A percentile compares a stretch with the other conserved stretches of the same genome.
Evolutionary conservation across 192 early-diverging fungal genomes (phyloP).

Genomic region (Backusella sp.): DNA sequence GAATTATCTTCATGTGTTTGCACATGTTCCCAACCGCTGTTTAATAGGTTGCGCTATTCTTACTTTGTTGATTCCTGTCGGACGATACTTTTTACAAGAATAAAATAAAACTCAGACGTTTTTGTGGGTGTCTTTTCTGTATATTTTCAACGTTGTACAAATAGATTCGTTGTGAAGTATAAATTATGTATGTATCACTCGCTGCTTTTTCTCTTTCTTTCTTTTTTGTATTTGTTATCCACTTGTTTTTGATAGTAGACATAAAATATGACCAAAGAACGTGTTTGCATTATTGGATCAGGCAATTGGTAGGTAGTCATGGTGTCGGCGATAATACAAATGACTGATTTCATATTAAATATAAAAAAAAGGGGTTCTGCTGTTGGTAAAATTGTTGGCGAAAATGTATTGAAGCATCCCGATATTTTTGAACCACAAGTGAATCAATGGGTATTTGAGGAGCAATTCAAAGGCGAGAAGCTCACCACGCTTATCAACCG

Average conservation of each 20-base stretch:
- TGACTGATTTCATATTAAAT: neutral
- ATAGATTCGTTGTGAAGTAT: neutral
- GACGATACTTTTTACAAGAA: neutral
- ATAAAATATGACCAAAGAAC: conserved; percentile 49
- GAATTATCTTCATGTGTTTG: neutral
- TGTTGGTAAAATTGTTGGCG: conserved; percentile 86
- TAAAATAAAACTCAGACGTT: neutral
- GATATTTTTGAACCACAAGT: conserved; percentile 72
- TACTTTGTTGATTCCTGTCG: neutral
- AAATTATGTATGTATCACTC: neutral
- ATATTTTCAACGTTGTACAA: neutral
- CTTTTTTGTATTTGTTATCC: neutral
- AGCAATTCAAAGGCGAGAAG: conserved; percentile 74
- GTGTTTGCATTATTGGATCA: conserved; percentile 88
- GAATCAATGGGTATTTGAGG: conserved; percentile 96
- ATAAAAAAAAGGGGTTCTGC: conserved; percentile 70
- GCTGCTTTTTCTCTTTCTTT: neutral
- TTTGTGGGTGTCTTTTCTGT: neutral
- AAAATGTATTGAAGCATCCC: conserved; percentile 69
- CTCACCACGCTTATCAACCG: conserved; percentile 94
- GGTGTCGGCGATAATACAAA: too few species aligned
- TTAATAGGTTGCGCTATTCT: neutral
- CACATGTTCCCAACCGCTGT: neutral
- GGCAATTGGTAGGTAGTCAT: conserved; percentile 83
- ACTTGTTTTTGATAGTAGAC: neutral